phyloP scores from a whole-genome alignment of 257 asterid species.

The Sherardia arvensis region DNA sequence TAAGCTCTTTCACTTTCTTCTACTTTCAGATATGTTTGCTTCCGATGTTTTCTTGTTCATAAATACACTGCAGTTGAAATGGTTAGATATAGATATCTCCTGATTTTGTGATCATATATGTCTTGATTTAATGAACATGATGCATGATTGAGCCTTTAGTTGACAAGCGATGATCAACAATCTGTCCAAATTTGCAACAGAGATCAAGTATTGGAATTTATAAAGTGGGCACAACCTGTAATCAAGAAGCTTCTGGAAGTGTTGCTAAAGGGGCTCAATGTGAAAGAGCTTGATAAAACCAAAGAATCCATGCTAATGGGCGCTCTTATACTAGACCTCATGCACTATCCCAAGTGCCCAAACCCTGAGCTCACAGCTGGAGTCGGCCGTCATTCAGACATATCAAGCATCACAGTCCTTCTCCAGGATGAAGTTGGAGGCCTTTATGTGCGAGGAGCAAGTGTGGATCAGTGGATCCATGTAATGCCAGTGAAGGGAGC shows the following conservation, averaged over 20 bases:
- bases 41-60: background rate
- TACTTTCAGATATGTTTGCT: background rate
- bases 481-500: constrained; percentile 38
- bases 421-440: constrained; percentile 57
- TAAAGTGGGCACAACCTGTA: constrained; percentile 33
- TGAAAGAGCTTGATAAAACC: constrained; percentile 24
- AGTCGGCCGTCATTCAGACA: constrained; percentile 41
- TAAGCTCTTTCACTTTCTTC: no score
- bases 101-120: no score
- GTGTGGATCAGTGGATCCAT: constrained; percentile 33
- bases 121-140: no score
- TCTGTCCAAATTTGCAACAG: constrained; percentile 11
- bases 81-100: no score
- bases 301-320: constrained; percentile 35
- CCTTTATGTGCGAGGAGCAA: constrained; percentile 30
- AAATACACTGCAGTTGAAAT: no score
- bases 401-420: constrained; percentile 40
- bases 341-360: constrained; percentile 40
- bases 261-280: constrained; percentile 32
- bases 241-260: constrained; percentile 27
- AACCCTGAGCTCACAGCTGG: constrained; percentile 43
- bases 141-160: no score
- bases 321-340: constrained; percentile 18
- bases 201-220: constrained; percentile 37
- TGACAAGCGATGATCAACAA: no score